Evolutionary conservation across 129 eudicot species (phyloP).

Genomic region (Centaurea solstitialis): DNA sequence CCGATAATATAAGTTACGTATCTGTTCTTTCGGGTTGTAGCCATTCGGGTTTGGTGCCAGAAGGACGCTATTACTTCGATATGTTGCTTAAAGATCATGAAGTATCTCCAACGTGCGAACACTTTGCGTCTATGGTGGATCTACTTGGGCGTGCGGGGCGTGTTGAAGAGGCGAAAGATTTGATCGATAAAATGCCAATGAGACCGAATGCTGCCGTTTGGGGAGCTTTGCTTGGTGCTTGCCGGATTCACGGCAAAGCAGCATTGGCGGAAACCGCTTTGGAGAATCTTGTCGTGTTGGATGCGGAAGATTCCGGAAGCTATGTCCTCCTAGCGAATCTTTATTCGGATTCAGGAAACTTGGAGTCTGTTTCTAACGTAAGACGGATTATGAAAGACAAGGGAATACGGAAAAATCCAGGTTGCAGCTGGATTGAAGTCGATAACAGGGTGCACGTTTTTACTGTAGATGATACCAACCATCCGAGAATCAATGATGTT

Average conservation of each 20-base stretch:
- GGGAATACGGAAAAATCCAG: slow-evolving; percentile 49
- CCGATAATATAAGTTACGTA: slow-evolving; percentile 48
- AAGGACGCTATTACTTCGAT: slow-evolving; percentile 49
- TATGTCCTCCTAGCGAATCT: slow-evolving; percentile 52
- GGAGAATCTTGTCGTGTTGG: slow-evolving; percentile 42
- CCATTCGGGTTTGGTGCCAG: slow-evolving; percentile 49
- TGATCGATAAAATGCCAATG: slow-evolving; percentile 46
- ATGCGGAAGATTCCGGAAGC: slow-evolving; percentile 49
- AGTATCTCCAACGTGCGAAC: slow-evolving; percentile 41
- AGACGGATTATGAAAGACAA: slow-evolving; percentile 51
- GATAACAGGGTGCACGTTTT: slow-evolving; percentile 59
- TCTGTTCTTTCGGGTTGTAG: slow-evolving; percentile 60
- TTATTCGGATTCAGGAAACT: slow-evolving; percentile 45
- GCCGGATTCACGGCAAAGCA: slow-evolving; percentile 46
- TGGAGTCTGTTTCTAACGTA: slow-evolving; percentile 39
- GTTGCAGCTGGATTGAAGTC: slow-evolving; percentile 65
- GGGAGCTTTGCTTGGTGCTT: slow-evolving; percentile 66
- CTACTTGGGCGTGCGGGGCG: slow-evolving; percentile 55
- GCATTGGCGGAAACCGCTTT: slow-evolving; percentile 46
- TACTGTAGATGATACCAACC: slow-evolving; percentile 54
- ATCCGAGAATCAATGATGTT: slow-evolving; percentile 46
- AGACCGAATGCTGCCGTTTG: slow-evolving; percentile 54
- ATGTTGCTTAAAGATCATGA: slow-evolving; percentile 36
- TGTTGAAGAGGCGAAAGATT: slow-evolving; percentile 40
- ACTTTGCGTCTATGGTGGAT: slow-evolving; percentile 59